Evolutionary conservation across 1,284 basidiomycete species (phyloP), one percentile per base, ranked within the genome.

Genomic region (Cystodermella granulosa): DNA sequence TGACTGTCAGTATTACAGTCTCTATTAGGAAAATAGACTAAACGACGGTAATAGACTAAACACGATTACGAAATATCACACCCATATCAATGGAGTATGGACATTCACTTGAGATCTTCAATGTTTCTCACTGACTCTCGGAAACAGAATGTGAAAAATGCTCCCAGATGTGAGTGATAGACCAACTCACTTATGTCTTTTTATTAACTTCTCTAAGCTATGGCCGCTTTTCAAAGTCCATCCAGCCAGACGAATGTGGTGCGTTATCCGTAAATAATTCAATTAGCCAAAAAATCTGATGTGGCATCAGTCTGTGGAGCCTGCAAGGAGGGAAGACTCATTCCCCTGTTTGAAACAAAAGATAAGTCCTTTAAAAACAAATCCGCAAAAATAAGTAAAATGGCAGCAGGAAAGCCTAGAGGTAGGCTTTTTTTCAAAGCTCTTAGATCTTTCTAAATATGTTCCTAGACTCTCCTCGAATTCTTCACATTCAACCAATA

Each of bases 11-110:
- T 50, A 4, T 34, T 14, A 17, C 11, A 15, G 16, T 15, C 31
- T 39, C 17, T 28, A 18, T 24, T 24, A n/a, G 4, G 23, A 43
- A 23, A 18, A 15, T 34, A 8, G 16, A 28, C 26, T 15, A 22
- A 23, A 34, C 39, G 15, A 34, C 17, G 28, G 15, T 17, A 15
- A n/a, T 49, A 87, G 84, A 83, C 83, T 2, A 76, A 69, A 48
- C 88, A 90, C 52, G 70, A 77, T 55, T 91, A 91, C 57, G 83
- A 86, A 48, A 89, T 90, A 52, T 72, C 72, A 17, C 84, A 87
- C 70, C 82, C 82, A 43, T 92, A 75, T 56, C 70, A 83, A 55
- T 92, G 89, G 89, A 70, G 84, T 86, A 56, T 61, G 82, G 67
- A 3, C 26, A 8, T 31, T 31, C n/a, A 44, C n/a, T 22, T 14